Conservation (phyloP, 2,329 filamentous ascomycete genomes). For the Bretziella fagacearum region DNA sequence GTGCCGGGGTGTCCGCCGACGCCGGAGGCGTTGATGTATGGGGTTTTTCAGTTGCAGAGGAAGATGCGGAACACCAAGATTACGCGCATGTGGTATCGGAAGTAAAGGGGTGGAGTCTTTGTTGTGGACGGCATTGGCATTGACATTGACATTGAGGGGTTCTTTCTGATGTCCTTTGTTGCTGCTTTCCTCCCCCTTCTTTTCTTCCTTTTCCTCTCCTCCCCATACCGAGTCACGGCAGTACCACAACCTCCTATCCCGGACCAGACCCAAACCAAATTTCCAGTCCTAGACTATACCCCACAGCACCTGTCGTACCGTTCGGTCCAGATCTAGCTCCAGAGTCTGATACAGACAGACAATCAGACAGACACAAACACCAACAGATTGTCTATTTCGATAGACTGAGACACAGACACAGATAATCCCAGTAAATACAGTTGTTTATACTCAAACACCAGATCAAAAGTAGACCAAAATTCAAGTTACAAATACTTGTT, state of each 20-base stretch:
- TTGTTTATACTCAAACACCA: background rate
- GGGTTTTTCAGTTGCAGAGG: constrained; percentile 57
- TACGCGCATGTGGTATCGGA: constrained; percentile 40
- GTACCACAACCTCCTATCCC: background rate
- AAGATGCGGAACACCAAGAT: constrained; percentile 51
- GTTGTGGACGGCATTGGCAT: background rate
- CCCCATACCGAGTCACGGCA: background rate
- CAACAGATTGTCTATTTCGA: background rate
- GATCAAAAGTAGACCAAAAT: background rate
- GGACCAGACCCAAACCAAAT: no score
- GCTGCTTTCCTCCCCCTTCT: background rate
- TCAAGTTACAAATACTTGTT: background rate
- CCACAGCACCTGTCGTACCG: no score
- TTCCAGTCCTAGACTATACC: no score
- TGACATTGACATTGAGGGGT: background rate
- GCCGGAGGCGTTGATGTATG: constrained; percentile 46
- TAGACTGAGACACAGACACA: background rate
- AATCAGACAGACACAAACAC: background rate
- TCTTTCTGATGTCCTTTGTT: background rate
- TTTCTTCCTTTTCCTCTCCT: background rate
- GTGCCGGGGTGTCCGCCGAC: constrained; percentile 57
- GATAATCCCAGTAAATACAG: background rate
- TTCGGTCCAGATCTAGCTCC: no score
- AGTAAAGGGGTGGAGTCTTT: constrained; percentile 23
- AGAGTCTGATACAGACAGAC: constrained; percentile 8